phyloP scores from a whole-genome alignment of 768 basidiomycete species.

The Leccinum variicolor region DNA sequence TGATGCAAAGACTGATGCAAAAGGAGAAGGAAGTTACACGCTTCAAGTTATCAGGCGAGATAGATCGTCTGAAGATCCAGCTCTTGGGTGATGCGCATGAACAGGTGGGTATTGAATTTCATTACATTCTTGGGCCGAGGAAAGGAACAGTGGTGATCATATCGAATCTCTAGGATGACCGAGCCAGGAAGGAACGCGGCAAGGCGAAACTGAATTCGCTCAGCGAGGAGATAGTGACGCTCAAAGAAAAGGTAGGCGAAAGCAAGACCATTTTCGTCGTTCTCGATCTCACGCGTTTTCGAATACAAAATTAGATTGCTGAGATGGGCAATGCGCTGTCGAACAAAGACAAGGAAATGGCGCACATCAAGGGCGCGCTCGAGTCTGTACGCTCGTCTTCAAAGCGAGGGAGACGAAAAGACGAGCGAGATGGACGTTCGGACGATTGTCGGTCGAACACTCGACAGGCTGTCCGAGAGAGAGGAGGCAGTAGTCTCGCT shows the following conservation, averaged over 20 bases:
- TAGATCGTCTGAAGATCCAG: conserved; percentile 59
- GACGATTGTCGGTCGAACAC: conserved; percentile 63
- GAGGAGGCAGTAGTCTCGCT: conserved; percentile 62
- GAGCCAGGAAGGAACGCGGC: conserved; percentile 73
- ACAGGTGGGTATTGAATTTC: conserved; percentile 44
- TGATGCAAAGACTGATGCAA: conserved; percentile 76
- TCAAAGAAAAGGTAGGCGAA: conserved; percentile 60
- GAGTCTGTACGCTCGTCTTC: conserved; percentile 84
- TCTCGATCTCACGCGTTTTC: background rate
- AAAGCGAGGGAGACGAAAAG: conserved; percentile 45
- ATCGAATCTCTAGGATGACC: conserved; percentile 52
- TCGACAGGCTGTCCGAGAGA: conserved; percentile 65
- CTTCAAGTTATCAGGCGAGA: conserved; percentile 67
- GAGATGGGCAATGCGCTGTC: conserved; percentile 47
- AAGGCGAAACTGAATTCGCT: conserved; percentile 67
- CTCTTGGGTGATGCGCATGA: conserved; percentile 57
- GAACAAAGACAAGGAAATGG: conserved; percentile 68
- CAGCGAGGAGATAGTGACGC: conserved; percentile 68
- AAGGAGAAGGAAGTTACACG: conserved; percentile 84
- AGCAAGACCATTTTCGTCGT: background rate
- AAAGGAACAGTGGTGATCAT: background rate
- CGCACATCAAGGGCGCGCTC: conserved; percentile 79
- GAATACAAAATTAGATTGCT: conserved; percentile 41
- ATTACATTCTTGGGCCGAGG: background rate
- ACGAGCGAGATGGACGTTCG: conserved; percentile 60